Percentiles rank a stretch among this genome's conserved stretches.
Conservation (phyloP, 768 basidiomycete species). For the Kwoniella sp. region DNA sequence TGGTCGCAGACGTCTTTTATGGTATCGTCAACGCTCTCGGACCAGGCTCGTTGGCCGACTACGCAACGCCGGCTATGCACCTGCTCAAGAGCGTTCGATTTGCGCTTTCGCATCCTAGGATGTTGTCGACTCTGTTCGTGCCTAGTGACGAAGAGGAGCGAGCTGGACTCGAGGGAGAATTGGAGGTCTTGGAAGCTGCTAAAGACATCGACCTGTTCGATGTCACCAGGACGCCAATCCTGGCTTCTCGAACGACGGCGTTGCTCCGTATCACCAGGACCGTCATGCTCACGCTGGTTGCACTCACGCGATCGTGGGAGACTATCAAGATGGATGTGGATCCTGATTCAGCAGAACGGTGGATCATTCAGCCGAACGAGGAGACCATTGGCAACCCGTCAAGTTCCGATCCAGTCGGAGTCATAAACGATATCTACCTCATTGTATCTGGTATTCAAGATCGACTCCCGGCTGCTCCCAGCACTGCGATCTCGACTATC, state of each 20-base stretch:
- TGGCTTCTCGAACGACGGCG: conserved; percentile 66
- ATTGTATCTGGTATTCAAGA: neutral
- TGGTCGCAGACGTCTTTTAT: conserved; percentile 70
- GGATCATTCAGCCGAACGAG: neutral
- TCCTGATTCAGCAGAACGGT: neutral
- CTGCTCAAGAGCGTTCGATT: conserved; percentile 86
- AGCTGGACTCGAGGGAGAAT: conserved; percentile 57
- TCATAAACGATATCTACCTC: conserved; percentile 19
- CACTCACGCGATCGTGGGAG: conserved; percentile 27
- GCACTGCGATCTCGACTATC: neutral
- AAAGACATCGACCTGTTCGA: conserved; percentile 56
- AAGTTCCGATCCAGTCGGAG: conserved; percentile 9
- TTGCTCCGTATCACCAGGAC: conserved; percentile 68
- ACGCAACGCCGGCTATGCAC: conserved; percentile 63
- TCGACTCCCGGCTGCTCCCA: neutral
- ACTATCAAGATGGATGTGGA: conserved; percentile 12
- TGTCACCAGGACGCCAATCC: conserved; percentile 65
- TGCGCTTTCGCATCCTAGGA: conserved; percentile 83
- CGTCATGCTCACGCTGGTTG: conserved; percentile 64
- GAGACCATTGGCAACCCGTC: neutral
- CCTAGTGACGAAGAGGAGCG: conserved; percentile 74
- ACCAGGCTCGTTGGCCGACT: conserved; percentile 58
- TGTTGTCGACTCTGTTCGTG: conserved; percentile 74
- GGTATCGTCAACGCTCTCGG: conserved; percentile 61
- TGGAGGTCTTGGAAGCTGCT: conserved; percentile 52